phyloP scores from a whole-genome alignment of 768 basidiomycete genomes.

The Dentipellis sp. region DNA sequence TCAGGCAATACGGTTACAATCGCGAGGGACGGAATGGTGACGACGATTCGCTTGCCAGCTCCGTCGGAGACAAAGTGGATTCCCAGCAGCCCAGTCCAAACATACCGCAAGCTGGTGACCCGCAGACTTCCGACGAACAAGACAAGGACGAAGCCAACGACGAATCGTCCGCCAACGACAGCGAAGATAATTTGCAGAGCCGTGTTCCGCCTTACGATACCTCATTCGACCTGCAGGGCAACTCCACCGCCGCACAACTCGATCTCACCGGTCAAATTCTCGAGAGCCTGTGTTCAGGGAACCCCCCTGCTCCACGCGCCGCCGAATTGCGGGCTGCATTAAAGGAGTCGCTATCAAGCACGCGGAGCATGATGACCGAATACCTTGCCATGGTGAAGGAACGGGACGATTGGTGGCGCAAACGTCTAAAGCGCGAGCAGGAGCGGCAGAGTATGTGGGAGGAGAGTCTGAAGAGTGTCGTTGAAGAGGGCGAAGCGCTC shows the following conservation, averaged over 20 bases:
- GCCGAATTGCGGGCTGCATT: slow-evolving; percentile 40
- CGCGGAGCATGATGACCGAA: slow-evolving; percentile 53
- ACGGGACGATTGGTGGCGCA: slow-evolving; percentile 75
- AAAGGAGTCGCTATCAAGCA: slow-evolving; percentile 46
- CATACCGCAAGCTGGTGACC: neutral
- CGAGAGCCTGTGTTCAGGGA: slow-evolving; percentile 29
- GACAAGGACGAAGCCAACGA: slow-evolving; percentile 24
- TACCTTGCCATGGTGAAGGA: slow-evolving; percentile 63
- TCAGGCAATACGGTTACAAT: slow-evolving; percentile 3
- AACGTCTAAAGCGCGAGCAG: slow-evolving; percentile 54
- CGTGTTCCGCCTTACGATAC: slow-evolving; percentile 45
- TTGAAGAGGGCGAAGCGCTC: slow-evolving; percentile 74
- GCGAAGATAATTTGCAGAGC: slow-evolving; percentile 16
- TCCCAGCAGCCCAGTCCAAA: neutral
- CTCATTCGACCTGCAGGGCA: slow-evolving; percentile 59
- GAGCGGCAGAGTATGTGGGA: slow-evolving; percentile 74
- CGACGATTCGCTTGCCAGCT: slow-evolving; percentile 16
- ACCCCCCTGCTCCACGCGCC: slow-evolving; percentile 19
- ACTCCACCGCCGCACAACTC: slow-evolving; percentile 63
- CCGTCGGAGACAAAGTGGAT: slow-evolving; percentile 1
- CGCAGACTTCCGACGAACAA: neutral
- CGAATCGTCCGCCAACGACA: slow-evolving; percentile 36
- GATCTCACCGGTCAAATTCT: slow-evolving; percentile 68
- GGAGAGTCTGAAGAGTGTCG: slow-evolving; percentile 79
- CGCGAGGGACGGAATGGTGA: slow-evolving; percentile 4